phyloP scores from a whole-genome alignment of 2,329 filamentous ascomycete species.

The Epichloe coenophiala region DNA sequence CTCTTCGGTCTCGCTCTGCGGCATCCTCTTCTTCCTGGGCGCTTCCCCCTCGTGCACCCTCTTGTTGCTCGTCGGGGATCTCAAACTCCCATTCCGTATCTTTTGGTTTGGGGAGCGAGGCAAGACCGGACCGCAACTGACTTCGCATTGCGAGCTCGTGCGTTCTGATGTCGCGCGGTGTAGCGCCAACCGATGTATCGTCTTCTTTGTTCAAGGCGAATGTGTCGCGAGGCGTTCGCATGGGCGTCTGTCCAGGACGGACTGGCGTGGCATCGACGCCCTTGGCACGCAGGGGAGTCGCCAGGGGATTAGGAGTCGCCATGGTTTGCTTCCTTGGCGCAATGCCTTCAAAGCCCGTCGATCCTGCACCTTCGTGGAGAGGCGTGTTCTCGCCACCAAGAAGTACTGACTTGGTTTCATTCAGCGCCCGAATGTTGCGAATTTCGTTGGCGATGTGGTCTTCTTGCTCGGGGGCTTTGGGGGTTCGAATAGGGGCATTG shows the following conservation, averaged over 20 bases:
- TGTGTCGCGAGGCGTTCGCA: constrained; percentile 78
- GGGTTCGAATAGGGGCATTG: constrained; percentile 80
- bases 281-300: constrained; percentile 64
- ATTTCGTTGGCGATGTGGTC: constrained; percentile 96
- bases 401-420: constrained; percentile 84
- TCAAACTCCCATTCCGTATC: constrained; percentile 92
- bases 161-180: constrained; percentile 61
- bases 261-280: constrained; percentile 56
- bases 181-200: constrained; percentile 55
- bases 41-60: constrained; percentile 32
- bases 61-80: constrained; percentile 67
- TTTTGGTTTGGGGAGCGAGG: constrained; percentile 80
- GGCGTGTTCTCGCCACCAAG: constrained; percentile 90
- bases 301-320: constrained; percentile 90
- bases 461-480: constrained; percentile 79
- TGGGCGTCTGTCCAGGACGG: constrained; percentile 64
- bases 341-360: constrained; percentile 79
- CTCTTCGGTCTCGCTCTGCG: constrained; percentile 67
- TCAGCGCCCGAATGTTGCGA: constrained; percentile 80
- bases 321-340: constrained; percentile 67
- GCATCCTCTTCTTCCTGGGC: constrained; percentile 43
- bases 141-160: constrained; percentile 55
- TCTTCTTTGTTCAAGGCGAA: constrained; percentile 70
- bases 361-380: constrained; percentile 65
- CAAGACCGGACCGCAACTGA: constrained; percentile 59